phyloP scores from a whole-genome alignment of 2,329 filamentous ascomycete species.

The Hysterium pulicare region DNA sequence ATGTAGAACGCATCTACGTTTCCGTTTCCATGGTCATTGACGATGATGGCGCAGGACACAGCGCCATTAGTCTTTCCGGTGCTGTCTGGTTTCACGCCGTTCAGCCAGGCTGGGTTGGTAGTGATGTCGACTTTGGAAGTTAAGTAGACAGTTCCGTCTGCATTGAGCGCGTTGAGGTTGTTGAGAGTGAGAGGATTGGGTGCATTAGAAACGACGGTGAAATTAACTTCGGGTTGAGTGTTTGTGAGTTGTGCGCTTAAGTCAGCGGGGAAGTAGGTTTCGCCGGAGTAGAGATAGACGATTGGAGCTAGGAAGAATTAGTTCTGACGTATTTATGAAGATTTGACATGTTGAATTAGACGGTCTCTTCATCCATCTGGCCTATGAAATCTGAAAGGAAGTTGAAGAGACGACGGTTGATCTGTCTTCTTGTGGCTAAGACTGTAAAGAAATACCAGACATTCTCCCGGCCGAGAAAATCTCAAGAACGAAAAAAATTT shows the following conservation, averaged over 20 bases:
- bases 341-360: too few species aligned
- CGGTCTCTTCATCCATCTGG: too few species aligned
- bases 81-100: conserved; percentile 53
- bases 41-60: conserved; percentile 52
- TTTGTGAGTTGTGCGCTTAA: conserved; percentile 41
- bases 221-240: conserved; percentile 39
- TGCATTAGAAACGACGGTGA: conserved; percentile 24
- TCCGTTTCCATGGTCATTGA: conserved; percentile 54
- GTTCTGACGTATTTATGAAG: too few species aligned
- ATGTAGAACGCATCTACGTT: conserved; percentile 61
- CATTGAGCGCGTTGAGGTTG: conserved; percentile 43
- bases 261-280: conserved; percentile 45
- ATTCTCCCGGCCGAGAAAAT: too few species aligned
- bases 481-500: conserved; percentile 6
- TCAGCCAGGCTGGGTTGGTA: conserved; percentile 41
- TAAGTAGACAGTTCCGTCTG: conserved; percentile 38
- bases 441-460: neutral
- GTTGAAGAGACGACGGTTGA: neutral
- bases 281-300: conserved; percentile 43
- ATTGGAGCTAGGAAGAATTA: conserved; percentile 36
- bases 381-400: neutral
- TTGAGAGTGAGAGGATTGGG: conserved; percentile 40
- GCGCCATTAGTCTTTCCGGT: conserved; percentile 51
- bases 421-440: neutral
- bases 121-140: conserved; percentile 44